Conservation (phyloP, 75 land plant species). For the Chamaecyparis obtusa region DNA sequence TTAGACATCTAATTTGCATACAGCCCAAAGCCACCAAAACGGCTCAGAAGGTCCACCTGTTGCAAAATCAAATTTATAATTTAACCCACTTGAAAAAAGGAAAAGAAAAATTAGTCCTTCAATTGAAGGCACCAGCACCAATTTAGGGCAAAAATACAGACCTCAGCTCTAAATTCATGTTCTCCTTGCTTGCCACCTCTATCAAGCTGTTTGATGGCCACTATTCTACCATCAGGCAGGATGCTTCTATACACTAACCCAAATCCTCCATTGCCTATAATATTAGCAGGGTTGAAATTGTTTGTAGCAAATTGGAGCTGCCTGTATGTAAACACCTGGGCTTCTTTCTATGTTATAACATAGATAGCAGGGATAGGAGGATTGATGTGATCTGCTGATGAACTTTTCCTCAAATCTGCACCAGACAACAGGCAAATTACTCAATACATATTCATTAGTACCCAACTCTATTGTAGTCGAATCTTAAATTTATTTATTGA, state of each 20-base stretch:
- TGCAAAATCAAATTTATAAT: constrained; percentile 2
- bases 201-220: constrained; percentile 78
- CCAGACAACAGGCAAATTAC: not conserved
- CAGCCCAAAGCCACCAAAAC: no score
- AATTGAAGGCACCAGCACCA: not conserved
- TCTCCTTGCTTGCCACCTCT: constrained; percentile 77
- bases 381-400: not conserved
- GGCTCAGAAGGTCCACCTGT: constrained; percentile 73
- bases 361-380: not conserved
- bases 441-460: not conserved
- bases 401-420: constrained; percentile 2
- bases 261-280: constrained; percentile 80
- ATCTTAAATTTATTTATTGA: not conserved
- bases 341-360: constrained; percentile 25
- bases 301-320: constrained; percentile 72
- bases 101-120: not conserved
- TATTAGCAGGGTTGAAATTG: constrained; percentile 62
- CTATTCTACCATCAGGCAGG: constrained; percentile 53
- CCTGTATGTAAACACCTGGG: constrained; percentile 71
- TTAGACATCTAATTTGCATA: no score
- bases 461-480: not conserved
- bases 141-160: constrained; percentile 2
- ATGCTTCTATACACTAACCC: constrained; percentile 72
- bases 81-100: not conserved
- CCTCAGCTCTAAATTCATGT: constrained; percentile 84